A percentile compares a stretch with the other conserved stretches of the same genome.
Conservation (phyloP, 2,329 filamentous ascomycete species). For the Zasmidium cellare region DNA sequence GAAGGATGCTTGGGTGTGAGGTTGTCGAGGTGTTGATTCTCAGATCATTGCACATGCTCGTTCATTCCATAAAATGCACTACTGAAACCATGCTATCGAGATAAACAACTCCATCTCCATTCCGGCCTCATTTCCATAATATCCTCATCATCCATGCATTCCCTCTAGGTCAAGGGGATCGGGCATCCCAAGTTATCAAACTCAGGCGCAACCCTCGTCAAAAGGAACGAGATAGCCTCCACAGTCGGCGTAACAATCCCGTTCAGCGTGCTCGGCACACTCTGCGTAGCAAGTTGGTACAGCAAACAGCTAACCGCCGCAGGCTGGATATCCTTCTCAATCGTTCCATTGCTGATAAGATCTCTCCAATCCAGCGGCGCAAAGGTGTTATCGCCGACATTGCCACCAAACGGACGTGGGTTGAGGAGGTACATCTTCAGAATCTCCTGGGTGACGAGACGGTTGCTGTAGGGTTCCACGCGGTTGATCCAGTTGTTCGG, state of each 20-base stretch:
- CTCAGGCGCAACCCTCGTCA: slow-evolving; percentile 30
- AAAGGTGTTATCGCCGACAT: slow-evolving; percentile 12
- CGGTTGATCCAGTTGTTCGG: slow-evolving; percentile 43
- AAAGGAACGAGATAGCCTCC: slow-evolving; percentile 34
- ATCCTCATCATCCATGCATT: no score
- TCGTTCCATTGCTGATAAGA: slow-evolving; percentile 41
- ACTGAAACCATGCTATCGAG: no score
- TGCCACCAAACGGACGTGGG: slow-evolving; percentile 36
- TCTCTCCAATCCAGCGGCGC: slow-evolving; percentile 36
- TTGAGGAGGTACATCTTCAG: slow-evolving; percentile 39
- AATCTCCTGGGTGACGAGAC: slow-evolving; percentile 41
- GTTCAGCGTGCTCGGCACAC: slow-evolving; percentile 40
- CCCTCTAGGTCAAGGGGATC: slow-evolving; percentile 16
- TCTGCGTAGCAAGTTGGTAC: slow-evolving; percentile 44
- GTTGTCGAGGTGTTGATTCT: no score
- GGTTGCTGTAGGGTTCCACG: slow-evolving; percentile 36
- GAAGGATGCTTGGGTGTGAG: no score
- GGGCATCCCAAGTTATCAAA: slow-evolving; percentile 41
- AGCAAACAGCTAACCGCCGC: slow-evolving; percentile 41
- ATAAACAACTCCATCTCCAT: no score
- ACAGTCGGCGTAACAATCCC: slow-evolving; percentile 41
- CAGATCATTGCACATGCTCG: no score
- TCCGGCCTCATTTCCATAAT: no score
- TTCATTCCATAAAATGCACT: no score
- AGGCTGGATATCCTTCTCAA: slow-evolving; percentile 30